These are phyloP conservation scores for Cercospora canescens DNA, from an alignment of 2,329 filamentous ascomycete species.

Conservation along the genomic window DNA sequence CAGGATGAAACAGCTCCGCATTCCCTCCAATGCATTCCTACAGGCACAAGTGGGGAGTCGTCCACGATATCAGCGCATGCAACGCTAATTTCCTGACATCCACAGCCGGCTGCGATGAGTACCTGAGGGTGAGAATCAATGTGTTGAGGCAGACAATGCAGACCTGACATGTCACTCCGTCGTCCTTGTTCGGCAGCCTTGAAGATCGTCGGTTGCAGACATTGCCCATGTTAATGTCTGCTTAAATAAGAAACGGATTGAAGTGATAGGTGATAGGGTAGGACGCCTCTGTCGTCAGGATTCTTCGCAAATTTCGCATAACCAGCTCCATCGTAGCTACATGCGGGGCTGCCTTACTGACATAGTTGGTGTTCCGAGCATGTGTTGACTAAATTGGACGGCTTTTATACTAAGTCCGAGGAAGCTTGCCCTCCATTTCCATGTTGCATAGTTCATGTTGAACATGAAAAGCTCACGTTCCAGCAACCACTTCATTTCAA, in stretches of 20 bases:
- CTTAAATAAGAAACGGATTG: no score
- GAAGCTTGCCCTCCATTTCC: not conserved
- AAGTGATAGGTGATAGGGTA: no score
- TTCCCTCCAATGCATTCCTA: not conserved
- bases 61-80: not conserved
- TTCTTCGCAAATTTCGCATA: not conserved
- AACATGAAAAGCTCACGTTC: not conserved
- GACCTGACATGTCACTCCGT: no score
- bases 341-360: not conserved
- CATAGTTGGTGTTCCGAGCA: not conserved
- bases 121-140: no score
- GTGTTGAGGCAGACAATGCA: no score
- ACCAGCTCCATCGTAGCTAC: not conserved
- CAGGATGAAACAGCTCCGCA: not conserved
- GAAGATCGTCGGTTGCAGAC: no score
- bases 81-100: not conserved
- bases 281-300: not conserved
- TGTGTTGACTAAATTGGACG: not conserved
- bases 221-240: no score
- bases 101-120: not conserved
- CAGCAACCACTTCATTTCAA: not conserved
- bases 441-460: no score
- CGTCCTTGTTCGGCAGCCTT: no score
- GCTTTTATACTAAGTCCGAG: not conserved
- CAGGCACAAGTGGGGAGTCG: not conserved